These are phyloP conservation scores for Poterioochromonas sp. DNA, from an alignment of 352 stramenopile genomes.

Conservation along the genomic window DNA sequence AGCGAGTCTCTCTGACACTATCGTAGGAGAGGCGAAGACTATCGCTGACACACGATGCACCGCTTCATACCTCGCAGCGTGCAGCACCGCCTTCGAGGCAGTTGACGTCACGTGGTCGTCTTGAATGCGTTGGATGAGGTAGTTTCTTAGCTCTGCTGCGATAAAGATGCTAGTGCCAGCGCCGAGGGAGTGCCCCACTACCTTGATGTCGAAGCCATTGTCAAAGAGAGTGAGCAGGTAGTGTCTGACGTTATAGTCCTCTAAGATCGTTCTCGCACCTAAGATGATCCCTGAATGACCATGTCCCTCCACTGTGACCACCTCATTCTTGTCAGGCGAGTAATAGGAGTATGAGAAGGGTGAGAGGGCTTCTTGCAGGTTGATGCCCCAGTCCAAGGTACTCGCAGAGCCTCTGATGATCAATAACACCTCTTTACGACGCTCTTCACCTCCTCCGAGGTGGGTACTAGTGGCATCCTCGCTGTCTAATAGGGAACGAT, in stretches of 20 bases:
- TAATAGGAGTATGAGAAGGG: neutral
- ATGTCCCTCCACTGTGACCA: neutral
- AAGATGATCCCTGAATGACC: neutral
- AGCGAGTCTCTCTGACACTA: neutral
- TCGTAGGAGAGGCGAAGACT: neutral
- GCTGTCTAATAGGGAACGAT: neutral
- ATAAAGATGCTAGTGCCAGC: neutral
- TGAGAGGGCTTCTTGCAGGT: neutral
- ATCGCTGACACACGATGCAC: neutral
- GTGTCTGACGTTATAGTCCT: neutral
- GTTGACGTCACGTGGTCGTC: too few species aligned
- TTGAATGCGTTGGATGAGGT: neutral
- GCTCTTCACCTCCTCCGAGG: too few species aligned
- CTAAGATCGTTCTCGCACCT: neutral
- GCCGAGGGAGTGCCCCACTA: constrained; percentile 1
- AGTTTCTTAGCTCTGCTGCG: neutral
- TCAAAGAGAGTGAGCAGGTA: neutral
- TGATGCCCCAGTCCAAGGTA: constrained; percentile 21
- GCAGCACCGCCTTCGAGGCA: too few species aligned
- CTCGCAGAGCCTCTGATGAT: neutral
- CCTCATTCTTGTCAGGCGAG: neutral
- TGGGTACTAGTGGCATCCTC: neutral
- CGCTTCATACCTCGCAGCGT: too few species aligned
- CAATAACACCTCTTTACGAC: neutral
- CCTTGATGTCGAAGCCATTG: neutral